Percentiles rank a stretch among this genome's conserved stretches.
phyloP scores from a whole-genome alignment of 2,329 filamentous ascomycete species.

The Pseudopyrenochaeta lycopersici region DNA sequence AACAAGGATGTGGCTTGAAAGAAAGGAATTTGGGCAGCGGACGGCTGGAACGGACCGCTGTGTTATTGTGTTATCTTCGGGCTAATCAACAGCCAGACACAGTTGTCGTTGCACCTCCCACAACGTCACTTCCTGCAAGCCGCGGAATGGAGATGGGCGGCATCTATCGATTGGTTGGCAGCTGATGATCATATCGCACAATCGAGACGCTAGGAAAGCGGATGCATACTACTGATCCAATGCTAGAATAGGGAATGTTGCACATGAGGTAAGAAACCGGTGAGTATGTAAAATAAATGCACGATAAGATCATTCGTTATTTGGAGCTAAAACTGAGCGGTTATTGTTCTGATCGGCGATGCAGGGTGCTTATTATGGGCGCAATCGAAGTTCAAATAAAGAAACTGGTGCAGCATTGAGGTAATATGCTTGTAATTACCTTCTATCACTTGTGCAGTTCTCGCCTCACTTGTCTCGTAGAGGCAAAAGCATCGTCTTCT shows the following conservation, averaged over 20 bases:
- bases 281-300: background rate
- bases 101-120: background rate
- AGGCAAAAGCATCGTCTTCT: background rate
- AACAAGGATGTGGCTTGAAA: background rate
- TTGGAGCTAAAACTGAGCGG: background rate
- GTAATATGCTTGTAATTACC: background rate
- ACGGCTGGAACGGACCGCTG: background rate
- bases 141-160: background rate
- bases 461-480: background rate
- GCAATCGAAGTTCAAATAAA: background rate
- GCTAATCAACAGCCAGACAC: background rate
- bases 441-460: background rate
- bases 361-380: background rate
- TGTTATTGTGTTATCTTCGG: background rate
- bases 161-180: background rate
- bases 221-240: background rate
- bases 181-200: background rate
- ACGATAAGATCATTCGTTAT: background rate
- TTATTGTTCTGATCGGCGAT: background rate
- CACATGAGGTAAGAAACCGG: constrained; percentile 7
- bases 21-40: background rate
- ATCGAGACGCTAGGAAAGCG: background rate
- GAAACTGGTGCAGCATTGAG: background rate
- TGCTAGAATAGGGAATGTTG: constrained; percentile 3
- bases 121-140: background rate